phyloP scores from a whole-genome alignment of 164 flowering plant genomes.

The Piper longum region DNA sequence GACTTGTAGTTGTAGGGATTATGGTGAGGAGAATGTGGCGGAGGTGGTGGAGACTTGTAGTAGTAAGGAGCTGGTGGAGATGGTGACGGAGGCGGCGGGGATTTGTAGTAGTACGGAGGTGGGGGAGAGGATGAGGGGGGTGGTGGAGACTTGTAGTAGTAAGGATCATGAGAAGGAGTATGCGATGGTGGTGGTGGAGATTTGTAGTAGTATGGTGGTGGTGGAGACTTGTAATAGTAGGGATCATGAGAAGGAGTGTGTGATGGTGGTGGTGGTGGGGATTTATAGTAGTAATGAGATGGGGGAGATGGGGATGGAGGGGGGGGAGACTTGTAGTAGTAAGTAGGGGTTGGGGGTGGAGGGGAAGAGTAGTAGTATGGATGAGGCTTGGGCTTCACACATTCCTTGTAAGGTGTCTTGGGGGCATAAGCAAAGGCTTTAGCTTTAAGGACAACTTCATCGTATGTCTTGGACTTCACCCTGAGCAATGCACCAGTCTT shows the following conservation, averaged over 20 bases:
- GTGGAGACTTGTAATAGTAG: constrained; percentile 23
- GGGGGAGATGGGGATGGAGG: constrained; percentile 30
- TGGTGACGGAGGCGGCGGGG: constrained; percentile 17
- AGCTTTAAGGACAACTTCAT: constrained; percentile 43
- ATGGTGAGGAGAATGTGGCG: constrained; percentile 8
- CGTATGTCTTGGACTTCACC: constrained; percentile 41
- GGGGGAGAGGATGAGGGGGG: constrained; percentile 15
- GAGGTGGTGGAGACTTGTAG: constrained; percentile 27
- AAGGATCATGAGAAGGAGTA: not conserved
- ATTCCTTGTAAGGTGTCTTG: constrained; percentile 45
- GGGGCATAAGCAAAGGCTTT: constrained; percentile 66
- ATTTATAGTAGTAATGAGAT: constrained; percentile 16
- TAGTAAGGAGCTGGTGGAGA: constrained; percentile 17
- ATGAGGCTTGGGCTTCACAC: constrained; percentile 20
- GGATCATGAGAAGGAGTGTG: not conserved
- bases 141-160: constrained; percentile 19
- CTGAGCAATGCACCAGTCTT: constrained; percentile 32
- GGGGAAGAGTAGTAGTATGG: constrained; percentile 14
- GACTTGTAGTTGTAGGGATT: constrained; percentile 5
- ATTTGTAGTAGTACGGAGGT: constrained; percentile 7
- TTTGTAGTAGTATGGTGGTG: constrained; percentile 20
- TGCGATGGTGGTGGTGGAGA: constrained; percentile 26
- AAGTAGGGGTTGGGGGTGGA: constrained; percentile 15
- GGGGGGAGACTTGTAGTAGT: constrained; percentile 17
- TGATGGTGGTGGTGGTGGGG: constrained; percentile 33